Percentiles rank a stretch among this genome's conserved stretches.
Evolutionary conservation across 108 stramenopile species (phyloP).

Genomic region (Ochromonas danica): DNA sequence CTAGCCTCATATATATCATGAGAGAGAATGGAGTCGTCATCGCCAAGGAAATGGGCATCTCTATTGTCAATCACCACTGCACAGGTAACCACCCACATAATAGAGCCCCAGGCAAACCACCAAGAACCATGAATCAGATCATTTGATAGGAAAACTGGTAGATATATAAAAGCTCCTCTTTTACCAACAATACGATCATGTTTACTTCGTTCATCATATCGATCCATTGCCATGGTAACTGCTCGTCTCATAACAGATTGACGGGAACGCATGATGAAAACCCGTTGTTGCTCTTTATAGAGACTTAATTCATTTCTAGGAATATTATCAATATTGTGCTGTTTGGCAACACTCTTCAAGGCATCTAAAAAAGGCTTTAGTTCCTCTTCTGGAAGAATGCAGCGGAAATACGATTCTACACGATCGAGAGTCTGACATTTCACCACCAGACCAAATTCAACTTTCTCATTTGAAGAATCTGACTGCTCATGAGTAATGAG

Average conservation of each 20-base stretch:
- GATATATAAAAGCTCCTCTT: slow-evolving; percentile 18
- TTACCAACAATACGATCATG: neutral
- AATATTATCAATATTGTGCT: neutral
- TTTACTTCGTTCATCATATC: neutral
- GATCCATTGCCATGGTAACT: neutral
- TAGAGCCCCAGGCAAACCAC: neutral
- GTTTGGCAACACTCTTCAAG: neutral
- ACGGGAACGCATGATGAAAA: neutral
- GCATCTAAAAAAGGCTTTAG: neutral
- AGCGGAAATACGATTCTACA: neutral
- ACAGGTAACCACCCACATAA: neutral
- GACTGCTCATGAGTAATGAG: neutral
- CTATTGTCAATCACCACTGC: neutral
- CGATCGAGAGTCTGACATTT: neutral
- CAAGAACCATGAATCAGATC: slow-evolving; percentile 34
- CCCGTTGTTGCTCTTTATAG: neutral
- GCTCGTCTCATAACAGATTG: neutral
- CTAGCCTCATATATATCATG: slow-evolving; percentile 2
- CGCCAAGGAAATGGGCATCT: neutral
- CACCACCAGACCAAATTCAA: neutral
- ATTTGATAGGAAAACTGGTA: slow-evolving; percentile 11
- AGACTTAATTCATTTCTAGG: neutral
- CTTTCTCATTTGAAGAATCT: neutral
- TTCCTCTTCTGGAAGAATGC: neutral
- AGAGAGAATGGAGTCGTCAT: neutral